Percentiles rank a stretch among this genome's conserved stretches.
Evolutionary conservation across 2,329 filamentous ascomycete genomes (phyloP).

Genomic region (Trichoderma afroharzianum): DNA sequence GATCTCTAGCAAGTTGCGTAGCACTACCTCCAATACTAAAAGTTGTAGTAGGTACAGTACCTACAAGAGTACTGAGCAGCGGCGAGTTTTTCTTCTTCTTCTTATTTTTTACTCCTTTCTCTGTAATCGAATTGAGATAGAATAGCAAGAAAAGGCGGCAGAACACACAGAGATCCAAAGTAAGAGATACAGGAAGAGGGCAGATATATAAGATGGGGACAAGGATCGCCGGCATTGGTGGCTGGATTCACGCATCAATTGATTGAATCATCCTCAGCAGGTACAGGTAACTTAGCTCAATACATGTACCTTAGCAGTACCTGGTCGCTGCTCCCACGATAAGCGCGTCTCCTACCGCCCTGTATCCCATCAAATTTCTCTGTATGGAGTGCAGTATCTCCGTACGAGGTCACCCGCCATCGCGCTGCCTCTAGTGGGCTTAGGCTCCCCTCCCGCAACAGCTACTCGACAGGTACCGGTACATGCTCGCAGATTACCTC

Average conservation of each 20-base stretch:
- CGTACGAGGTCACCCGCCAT: slow-evolving; percentile 14
- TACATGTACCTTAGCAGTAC: not conserved
- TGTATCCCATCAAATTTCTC: slow-evolving; percentile 14
- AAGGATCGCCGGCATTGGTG: not conserved
- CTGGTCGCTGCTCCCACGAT: not conserved
- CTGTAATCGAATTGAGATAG: not conserved
- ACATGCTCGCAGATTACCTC: slow-evolving; percentile 12
- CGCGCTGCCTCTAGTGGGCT: slow-evolving; percentile 6
- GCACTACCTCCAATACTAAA: not conserved
- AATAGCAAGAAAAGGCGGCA: not conserved
- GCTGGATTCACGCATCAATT: not conserved
- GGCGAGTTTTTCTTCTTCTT: not conserved
- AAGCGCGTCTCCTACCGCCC: slow-evolving; percentile 10
- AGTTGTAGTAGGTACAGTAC: not conserved
- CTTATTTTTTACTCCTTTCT: not conserved
- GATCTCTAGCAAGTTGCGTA: slow-evolving; percentile 2
- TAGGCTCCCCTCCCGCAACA: slow-evolving; percentile 10
- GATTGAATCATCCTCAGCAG: not conserved
- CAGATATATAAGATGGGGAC: not conserved
- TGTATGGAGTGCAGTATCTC: slow-evolving; percentile 2
- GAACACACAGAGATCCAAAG: not conserved
- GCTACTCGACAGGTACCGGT: not conserved
- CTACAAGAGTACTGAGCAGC: not conserved
- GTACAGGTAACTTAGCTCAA: not conserved
- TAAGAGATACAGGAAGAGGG: not conserved